Base-by-base conservation (phyloP, 2,329 filamentous ascomycete species). In the Fusarium mangiferae region DNA sequence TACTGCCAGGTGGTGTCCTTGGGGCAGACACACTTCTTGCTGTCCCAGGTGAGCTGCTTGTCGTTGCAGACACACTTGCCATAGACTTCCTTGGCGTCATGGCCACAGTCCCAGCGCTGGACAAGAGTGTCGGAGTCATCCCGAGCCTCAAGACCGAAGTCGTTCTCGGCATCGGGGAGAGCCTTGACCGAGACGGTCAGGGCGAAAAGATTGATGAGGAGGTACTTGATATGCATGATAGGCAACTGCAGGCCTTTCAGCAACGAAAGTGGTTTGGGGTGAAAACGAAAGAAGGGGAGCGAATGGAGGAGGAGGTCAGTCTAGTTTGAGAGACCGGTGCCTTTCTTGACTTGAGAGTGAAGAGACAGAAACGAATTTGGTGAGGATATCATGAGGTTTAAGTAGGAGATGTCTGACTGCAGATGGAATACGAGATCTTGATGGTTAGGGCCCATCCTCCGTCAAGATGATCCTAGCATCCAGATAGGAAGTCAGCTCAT, bases 141-240 rank as follows among this genome's bases (percentile, higher is more conserved):
- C 26, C 74, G 70, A 45, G 68, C 62, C 59, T 76, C 73, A 39
- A 75, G 73, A 26, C 62, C 35, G 38, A 63, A 59, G 61, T 75
- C 66, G 30, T 39, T 38, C 20, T 75, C 73, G n/a, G 72, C 67
- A n/a, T 54, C 46, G 20, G 74, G 70, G 30, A 76, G 56, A 24
- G 74, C 74, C 67, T 74, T 75, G 68, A 75, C 74, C 41, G 74
- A 61, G 41, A 74, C 59, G 64, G 74, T 12, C 66, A 74, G 30
- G 38, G 70, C 73, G 33, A 74, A 42, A 26, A 74, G 51, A 64
- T 74, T 76, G 70, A 74, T 36, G 38, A 75, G 28, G 17, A 75
- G 55, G 28, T 74, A 52, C 28, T 76, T 75, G 63, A 76, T 61
- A 68, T 74, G 73, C 73, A 75, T 75, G 58, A 46, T 70, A 64